These are phyloP conservation scores for Claviceps sp. DNA, from an alignment of 2,329 filamentous ascomycete genomes.

Conservation along the genomic window DNA sequence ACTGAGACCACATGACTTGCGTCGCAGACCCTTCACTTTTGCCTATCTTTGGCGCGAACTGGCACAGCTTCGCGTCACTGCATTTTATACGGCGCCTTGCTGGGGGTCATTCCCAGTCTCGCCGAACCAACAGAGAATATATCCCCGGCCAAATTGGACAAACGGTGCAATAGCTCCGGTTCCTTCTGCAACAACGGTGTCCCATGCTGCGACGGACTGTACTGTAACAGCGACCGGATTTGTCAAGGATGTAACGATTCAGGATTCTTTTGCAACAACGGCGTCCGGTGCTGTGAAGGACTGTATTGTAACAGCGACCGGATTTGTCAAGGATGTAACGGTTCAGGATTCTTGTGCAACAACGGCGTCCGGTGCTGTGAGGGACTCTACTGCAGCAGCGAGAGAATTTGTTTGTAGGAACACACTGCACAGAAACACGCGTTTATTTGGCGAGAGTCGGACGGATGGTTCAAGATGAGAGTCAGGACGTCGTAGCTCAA, in stretches of 20 bases:
- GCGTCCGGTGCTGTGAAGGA: constrained; percentile 4
- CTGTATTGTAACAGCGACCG: constrained; percentile 2
- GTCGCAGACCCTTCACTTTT: no score
- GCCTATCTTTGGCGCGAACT: no score
- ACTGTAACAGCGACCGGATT: constrained; percentile 3
- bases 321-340: not conserved
- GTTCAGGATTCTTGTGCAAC: constrained; percentile 1
- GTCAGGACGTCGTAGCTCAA: no score
- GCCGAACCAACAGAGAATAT: constrained; percentile 1
- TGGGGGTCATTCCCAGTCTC: not conserved
- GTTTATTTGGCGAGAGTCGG: no score
- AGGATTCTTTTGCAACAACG: constrained; percentile 6
- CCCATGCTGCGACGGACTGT: constrained; percentile 5
- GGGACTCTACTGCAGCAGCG: constrained; percentile 3
- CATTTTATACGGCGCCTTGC: not conserved
- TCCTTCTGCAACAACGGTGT: constrained; percentile 7
- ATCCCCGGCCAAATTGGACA: not conserved
- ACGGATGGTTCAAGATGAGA: no score
- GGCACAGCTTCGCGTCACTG: no score
- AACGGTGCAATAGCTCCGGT: constrained; percentile 4
- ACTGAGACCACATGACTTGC: no score
- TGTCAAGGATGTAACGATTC: constrained; percentile 1
- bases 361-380: constrained; percentile 6
- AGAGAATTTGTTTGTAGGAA: not conserved
- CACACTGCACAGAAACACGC: not conserved